Evolutionary conservation across 1,139 yeast species (phyloP), one percentile per base, ranked within the genome.

Genomic region (Kluyveromyces sp.): DNA sequence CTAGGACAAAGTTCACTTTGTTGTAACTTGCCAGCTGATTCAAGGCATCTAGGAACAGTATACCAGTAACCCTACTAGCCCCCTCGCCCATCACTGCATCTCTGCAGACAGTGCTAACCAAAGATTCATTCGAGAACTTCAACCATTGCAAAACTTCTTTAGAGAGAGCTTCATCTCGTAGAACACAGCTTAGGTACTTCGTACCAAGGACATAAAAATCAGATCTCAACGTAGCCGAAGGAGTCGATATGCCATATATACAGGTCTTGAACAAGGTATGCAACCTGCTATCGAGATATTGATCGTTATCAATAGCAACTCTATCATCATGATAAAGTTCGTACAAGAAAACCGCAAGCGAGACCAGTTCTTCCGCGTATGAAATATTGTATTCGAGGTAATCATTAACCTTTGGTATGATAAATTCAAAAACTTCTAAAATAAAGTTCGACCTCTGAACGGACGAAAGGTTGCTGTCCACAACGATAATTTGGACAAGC

Each of bases 71-170:
- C 51, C 94, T 73, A 2, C 83, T 75, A 0, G 83, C 68, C 0
- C 94, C 94, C 53, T 84, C 94, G 1, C 94, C 88, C 46, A 78
- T 73, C 13, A 86, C 74, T 0, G 94, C 82, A 64, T 92, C 97
- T 49, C 78, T 79, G 55, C 87, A 80, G 29, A 87, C 71, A 1
- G 75, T 72, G 31, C 78, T 82, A 33, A 87, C 68, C 49, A 86
- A 66, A 49, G 75, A 74, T 36, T 75, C 79, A 46, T 83, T 88
- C 15, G 79, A 68, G 7, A 80, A 67, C 42, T 77, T 72, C 38
- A 87, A 65, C 25, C 77, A 73, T 13, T 69, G 71, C 38, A 75
- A 59, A 16, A 80, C 63, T 43, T 77, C 79, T 11, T 67, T 65
- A 4, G 76, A 61, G 28, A 73, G 60, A 2, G 60, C 64, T 29